phyloP scores from a whole-genome alignment of 2,329 filamentous ascomycete genomes.

The Calcarisporium arbuscula region DNA sequence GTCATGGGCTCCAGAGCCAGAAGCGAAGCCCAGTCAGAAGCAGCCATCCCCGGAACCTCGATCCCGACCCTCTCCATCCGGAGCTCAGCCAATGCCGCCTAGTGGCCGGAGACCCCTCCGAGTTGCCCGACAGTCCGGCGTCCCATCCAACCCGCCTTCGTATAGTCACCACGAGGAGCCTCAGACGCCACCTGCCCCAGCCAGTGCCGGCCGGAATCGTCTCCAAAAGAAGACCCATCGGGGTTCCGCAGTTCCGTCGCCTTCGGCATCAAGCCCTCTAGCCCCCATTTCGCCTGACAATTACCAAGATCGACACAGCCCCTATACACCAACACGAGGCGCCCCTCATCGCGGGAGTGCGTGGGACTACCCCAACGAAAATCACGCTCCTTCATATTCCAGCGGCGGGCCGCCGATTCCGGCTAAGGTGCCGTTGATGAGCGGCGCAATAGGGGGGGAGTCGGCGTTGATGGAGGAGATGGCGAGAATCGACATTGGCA shows the following conservation, averaged over 20 bases:
- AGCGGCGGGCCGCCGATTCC: conserved; percentile 52
- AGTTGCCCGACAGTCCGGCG: conserved; percentile 41
- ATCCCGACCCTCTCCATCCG: conserved; percentile 41
- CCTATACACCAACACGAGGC: conserved; percentile 25
- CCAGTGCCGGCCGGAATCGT: conserved; percentile 44
- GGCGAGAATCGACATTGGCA: conserved; percentile 60
- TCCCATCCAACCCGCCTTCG: conserved; percentile 22
- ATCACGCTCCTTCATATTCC: conserved; percentile 37
- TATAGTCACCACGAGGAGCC: conserved; percentile 25
- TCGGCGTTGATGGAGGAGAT: conserved; percentile 65
- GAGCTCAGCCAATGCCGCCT: conserved; percentile 45
- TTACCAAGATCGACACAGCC: conserved; percentile 37
- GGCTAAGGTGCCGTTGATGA: conserved; percentile 61
- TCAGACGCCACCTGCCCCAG: conserved; percentile 24
- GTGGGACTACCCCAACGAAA: conserved; percentile 49
- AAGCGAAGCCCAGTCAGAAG: conserved; percentile 34
- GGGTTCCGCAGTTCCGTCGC: conserved; percentile 31
- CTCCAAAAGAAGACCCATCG: conserved; percentile 58
- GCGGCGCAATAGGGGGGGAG: conserved; percentile 36
- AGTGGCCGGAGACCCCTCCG: conserved; percentile 47
- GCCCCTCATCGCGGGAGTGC: conserved; percentile 41
- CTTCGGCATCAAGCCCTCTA: conserved; percentile 40
- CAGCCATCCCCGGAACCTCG: conserved; percentile 23
- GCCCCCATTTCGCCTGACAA: conserved; percentile 47
- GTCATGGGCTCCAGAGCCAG: conserved; percentile 71